Percentiles rank a stretch among this genome's conserved stretches.
These are phyloP conservation scores for Trichoderma sp. DNA, from an alignment of 2,329 filamentous ascomycete genomes.

Conservation along the genomic window DNA sequence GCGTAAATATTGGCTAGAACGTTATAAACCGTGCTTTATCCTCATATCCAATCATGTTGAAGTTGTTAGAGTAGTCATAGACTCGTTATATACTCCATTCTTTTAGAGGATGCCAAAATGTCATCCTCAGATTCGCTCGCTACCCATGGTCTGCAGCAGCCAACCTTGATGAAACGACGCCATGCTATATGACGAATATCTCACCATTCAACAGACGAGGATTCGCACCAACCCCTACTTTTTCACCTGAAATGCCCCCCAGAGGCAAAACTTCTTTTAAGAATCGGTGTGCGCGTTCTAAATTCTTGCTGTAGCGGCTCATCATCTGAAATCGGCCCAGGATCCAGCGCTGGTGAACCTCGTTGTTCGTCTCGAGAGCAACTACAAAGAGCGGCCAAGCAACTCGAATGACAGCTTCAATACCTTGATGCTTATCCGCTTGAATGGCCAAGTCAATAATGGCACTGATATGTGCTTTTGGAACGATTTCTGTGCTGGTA, in stretches of 20 bases:
- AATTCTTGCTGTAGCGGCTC: slow-evolving; percentile 40
- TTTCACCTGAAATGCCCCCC: slow-evolving; percentile 29
- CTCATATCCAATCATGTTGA: background rate
- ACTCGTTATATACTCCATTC: background rate
- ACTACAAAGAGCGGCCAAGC: slow-evolving; percentile 44
- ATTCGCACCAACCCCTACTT: background rate
- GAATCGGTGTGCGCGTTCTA: slow-evolving; percentile 39
- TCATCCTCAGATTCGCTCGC: background rate
- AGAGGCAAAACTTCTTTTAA: slow-evolving; percentile 34
- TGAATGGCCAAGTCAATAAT: slow-evolving; percentile 44
- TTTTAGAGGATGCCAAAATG: background rate
- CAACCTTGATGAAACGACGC: background rate
- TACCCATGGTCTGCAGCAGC: background rate
- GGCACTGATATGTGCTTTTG: slow-evolving; percentile 36
- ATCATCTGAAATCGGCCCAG: slow-evolving; percentile 39
- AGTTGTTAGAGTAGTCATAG: background rate
- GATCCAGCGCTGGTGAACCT: slow-evolving; percentile 42
- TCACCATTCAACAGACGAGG: background rate
- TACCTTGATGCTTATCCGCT: slow-evolving; percentile 40
- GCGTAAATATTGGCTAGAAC: background rate
- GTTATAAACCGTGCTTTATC: background rate
- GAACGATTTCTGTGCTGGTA: slow-evolving; percentile 22
- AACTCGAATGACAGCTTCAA: slow-evolving; percentile 40
- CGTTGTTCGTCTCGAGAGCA: slow-evolving; percentile 42
- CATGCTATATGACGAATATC: slow-evolving; percentile 17